A percentile compares a stretch with the other conserved stretches of the same genome.
These are phyloP conservation scores for Vigna mungo DNA, from an alignment of 306 rosid species.

Conservation along the genomic window DNA sequence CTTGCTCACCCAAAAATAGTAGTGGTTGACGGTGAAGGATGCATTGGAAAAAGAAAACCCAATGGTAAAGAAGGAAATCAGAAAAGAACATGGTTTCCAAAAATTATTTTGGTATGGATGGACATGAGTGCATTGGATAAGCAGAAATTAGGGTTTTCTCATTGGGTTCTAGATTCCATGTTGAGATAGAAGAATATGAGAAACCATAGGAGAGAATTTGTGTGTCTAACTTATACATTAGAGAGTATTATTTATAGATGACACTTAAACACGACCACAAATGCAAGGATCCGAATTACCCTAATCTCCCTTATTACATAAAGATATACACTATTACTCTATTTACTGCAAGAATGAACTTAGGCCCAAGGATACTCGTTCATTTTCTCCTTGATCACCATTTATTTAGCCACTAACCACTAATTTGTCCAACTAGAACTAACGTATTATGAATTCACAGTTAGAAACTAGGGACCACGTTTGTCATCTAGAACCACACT, in stretches of 20 bases:
- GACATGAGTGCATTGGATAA: background rate
- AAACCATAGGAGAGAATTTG: background rate
- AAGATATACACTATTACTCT: background rate
- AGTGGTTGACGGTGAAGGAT: background rate
- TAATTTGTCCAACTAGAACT: background rate
- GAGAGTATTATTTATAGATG: too few relatives aligned
- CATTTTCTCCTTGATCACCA: background rate
- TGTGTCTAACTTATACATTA: background rate
- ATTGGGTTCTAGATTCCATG: background rate
- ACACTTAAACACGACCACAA: background rate
- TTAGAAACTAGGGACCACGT: background rate
- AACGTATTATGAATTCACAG: background rate
- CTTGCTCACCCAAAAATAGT: too few relatives aligned
- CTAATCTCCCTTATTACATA: too few relatives aligned
- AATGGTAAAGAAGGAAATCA: too few relatives aligned
- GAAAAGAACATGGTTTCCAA: background rate
- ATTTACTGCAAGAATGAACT: background rate
- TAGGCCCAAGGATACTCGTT: background rate
- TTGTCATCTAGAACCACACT: background rate
- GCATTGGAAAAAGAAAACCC: background rate
- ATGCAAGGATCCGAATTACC: background rate
- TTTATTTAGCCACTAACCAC: background rate
- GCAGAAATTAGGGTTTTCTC: background rate
- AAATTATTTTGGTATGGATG: background rate
- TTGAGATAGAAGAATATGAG: background rate